Base-by-base conservation (phyloP, 2,329 filamentous ascomycete genomes). In the Arthrobotrys entomopaga region DNA sequence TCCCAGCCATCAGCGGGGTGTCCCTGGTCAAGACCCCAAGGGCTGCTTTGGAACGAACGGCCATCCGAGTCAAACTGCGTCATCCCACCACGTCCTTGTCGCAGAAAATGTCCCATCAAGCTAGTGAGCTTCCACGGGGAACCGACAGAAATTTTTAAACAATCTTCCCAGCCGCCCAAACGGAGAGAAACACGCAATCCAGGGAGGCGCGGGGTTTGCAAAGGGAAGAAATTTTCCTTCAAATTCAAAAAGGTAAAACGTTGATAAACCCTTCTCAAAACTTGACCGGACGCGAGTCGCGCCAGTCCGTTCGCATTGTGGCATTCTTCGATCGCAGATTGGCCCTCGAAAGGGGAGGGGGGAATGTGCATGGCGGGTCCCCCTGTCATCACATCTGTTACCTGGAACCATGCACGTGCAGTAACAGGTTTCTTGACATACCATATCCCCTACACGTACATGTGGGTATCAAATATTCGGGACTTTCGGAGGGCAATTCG, bases 281-380 rank as follows among this genome's bases (percentile, higher is more conserved):
- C 65, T 48, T 54, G 56, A 60, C 56, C 61, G 65, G 56, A 69
- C 65, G 65, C 65, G 65, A 69, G 40, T 49, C 48, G 65, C 60
- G 40, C 53, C 64, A 61, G 54, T 65, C 15, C 24, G 40, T 38
- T 63, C 38, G 34, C 46, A 40, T 22, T 54, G 53, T 20, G 53
- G 34, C 46, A 40, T 22, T 54, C 42, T 20, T 42, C 53, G 53
- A 58, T 57, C 53, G 53, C 53, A 38, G 53, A 57, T 57, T 43
- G 53, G 34, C 29, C 34, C 20, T 29, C 16, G 48, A 15, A 46
- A 46, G 13, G 13, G 42, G 16, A 19, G 19, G 20, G 15, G 24
- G 24, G 61, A 57, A 46, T 19, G 20, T 67, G 64, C 54, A 61
- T 61, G 56, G 38, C 56, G 49, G 43, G 60, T 34, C 46, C 50